Evolutionary conservation across 2,329 filamentous ascomycete species (phyloP).

Genomic region (Botrytis squamosa): DNA sequence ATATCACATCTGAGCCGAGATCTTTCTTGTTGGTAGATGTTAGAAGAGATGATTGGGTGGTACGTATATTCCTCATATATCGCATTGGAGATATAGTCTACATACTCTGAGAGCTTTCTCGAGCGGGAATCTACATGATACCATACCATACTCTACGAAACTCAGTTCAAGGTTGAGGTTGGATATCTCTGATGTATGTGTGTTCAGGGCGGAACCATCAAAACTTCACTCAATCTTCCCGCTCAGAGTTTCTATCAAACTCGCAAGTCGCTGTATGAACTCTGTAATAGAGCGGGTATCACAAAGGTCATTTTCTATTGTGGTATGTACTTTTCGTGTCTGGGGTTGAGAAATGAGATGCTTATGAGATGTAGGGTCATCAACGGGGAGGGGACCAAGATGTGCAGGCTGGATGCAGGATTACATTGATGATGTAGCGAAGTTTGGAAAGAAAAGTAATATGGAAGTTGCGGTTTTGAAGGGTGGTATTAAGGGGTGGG

Average conservation of each 20-base stretch:
- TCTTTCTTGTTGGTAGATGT: slow-evolving; percentile 53
- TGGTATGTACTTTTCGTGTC: slow-evolving; percentile 41
- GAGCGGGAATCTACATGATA: too few relatives aligned
- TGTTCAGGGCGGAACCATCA: slow-evolving; percentile 57
- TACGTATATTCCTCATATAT: slow-evolving; percentile 28
- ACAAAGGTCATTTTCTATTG: slow-evolving; percentile 55
- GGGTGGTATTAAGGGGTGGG: slow-evolving; percentile 57
- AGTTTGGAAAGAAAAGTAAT: slow-evolving; percentile 41
- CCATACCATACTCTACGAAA: too few relatives aligned
- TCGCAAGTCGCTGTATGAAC: slow-evolving; percentile 47
- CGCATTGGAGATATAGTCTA: neutral
- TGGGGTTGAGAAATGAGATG: neutral
- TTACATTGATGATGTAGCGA: slow-evolving; percentile 48
- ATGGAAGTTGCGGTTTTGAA: slow-evolving; percentile 49
- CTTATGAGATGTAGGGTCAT: slow-evolving; percentile 46
- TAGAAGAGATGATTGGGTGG: slow-evolving; percentile 52
- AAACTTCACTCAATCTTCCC: slow-evolving; percentile 56
- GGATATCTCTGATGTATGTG: neutral
- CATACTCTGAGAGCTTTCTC: neutral
- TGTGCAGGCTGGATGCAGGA: slow-evolving; percentile 58
- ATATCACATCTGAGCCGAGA: slow-evolving; percentile 36
- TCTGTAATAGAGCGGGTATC: slow-evolving; percentile 51
- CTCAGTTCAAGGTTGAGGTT: neutral
- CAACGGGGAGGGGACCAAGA: slow-evolving; percentile 50
- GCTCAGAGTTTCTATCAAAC: slow-evolving; percentile 55